Base-by-base conservation (phyloP, 148 eudicot genomes). In the Rhododendron ovatum region DNA sequence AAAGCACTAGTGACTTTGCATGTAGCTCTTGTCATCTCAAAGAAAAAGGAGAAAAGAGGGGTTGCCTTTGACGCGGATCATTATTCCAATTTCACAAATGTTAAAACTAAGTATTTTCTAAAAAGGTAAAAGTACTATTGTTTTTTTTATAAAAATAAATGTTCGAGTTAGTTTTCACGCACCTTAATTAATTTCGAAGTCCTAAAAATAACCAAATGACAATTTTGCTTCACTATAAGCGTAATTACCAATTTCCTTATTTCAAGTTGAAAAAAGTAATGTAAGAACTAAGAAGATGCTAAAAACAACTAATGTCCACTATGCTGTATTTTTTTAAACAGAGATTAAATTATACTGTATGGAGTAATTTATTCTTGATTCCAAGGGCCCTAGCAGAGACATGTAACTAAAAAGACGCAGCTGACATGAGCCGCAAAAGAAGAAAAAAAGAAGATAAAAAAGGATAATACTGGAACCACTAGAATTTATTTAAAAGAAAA, bases 121-220 rank as follows among this genome's bases (percentile, higher is more conserved):
- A 51, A 1, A 51, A 51, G 5, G 57, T 12, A 12, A 18, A 30
- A 30, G 30, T 30, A 30, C 30, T 30, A 30, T 2, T 12, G 2
- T 14, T 41, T 39, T 39, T 39, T 5, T 41, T 41, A 5, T 5
- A 41, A 5, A 41, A 41, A 41, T 5, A 0, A 0, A 41, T 41
- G 7, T 41, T 0, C 8, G 7, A 41, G 45, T 41, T 1, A 41
- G 0, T 1, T 41, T 41, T 0, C 7, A 0, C 1, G 7, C 7
- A 41, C 1, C 7, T 41, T 1, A 5, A 41, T 5, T 5, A 41
- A 41, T 41, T 41, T 41, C 45, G 7, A 0, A 5, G 0, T 0
- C 45, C 8, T 6, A 0, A 41, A 41, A 57, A 0, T 59, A 20
- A 59, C 65, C 1, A 59, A 59, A 5, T 59, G 9, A 59, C 8